phyloP scores from a whole-genome alignment of 2,329 filamentous ascomycete species.

The Xylariaceae sp. region DNA sequence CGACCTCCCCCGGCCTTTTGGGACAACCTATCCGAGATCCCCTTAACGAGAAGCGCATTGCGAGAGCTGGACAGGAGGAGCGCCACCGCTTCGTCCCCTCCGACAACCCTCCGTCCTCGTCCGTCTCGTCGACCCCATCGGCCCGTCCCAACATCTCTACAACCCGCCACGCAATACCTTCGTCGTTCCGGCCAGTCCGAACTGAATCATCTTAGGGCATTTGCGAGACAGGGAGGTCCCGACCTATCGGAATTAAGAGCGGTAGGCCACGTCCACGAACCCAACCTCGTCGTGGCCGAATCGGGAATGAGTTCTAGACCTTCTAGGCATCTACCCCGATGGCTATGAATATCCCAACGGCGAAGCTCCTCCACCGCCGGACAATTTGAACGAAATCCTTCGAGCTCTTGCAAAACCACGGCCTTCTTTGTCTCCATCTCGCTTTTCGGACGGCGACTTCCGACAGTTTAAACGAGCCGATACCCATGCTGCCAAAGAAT shows the following conservation, averaged over 20 bases:
- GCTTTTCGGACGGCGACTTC: not conserved
- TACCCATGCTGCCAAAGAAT: not conserved
- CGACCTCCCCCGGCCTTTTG: conserved; percentile 6
- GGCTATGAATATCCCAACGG: not conserved
- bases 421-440: not conserved
- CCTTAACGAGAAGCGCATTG: conserved; percentile 1
- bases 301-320: not conserved
- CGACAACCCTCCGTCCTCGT: no score
- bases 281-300: not conserved
- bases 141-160: not conserved
- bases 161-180: conserved; percentile 3
- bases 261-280: not conserved
- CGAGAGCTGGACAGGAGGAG: conserved; percentile 4
- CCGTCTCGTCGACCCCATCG: not conserved
- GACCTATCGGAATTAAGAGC: conserved; percentile 3
- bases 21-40: conserved; percentile 6
- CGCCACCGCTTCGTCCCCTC: no score
- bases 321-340: not conserved
- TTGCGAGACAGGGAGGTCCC: conserved; percentile 5
- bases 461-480: not conserved
- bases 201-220: not conserved
- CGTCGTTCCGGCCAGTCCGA: not conserved
- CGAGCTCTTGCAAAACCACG: not conserved
- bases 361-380: not conserved
- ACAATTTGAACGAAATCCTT: not conserved